Base-by-base conservation (phyloP, 2,329 filamentous ascomycete species). In the Dactylellina haptotyla region DNA sequence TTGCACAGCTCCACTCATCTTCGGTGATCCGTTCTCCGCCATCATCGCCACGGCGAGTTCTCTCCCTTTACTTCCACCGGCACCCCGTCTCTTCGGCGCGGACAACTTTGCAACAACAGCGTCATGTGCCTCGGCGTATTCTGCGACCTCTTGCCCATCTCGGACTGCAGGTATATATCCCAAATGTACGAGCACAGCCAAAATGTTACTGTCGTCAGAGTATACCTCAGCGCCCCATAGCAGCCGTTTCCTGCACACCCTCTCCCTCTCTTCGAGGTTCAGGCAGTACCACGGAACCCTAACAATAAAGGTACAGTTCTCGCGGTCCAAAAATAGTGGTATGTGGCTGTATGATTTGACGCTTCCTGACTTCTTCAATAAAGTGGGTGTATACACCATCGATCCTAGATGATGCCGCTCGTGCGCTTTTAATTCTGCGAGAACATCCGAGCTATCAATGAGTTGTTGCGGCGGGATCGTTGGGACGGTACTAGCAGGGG, bases 171-270 rank as follows among this genome's bases (percentile, higher is more conserved):
- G 88, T 76, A 99, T 90, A 88, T 93, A 98, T 2, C 95, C 95
- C 1, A 89, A 89, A 80, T 99, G 95, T 48, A 99, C 94, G 71
- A 93, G 94, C 1, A 94, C 93, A 0, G 93, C 94, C 23, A 99
- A 86, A 0, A 95, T 88, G 79, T 99, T 95, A 0, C 93, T 97
- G 81, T 99, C 95, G 77, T 99, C 95, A 0, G 93, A 96, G 79
- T 98, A 98, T 4, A 99, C 86, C 37, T 96, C 93, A 0, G 92
- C 95, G 0, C 95, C 95, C 93, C 94, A 99, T 0, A 99, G 81
- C 5, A 91, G 91, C 18, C 90, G 87, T 32, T 92, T 87, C 5
- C 87, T 83, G 9, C 93, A 96, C 57, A 98, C 93, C 76, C 96
- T 91, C 79, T 95, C 91, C 28, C 94, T 86, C 23, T 90, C 87